A percentile compares a stretch with the other conserved stretches of the same genome.
phyloP scores from a whole-genome alignment of 306 rosid genomes.

The Lagenaria siceraria region DNA sequence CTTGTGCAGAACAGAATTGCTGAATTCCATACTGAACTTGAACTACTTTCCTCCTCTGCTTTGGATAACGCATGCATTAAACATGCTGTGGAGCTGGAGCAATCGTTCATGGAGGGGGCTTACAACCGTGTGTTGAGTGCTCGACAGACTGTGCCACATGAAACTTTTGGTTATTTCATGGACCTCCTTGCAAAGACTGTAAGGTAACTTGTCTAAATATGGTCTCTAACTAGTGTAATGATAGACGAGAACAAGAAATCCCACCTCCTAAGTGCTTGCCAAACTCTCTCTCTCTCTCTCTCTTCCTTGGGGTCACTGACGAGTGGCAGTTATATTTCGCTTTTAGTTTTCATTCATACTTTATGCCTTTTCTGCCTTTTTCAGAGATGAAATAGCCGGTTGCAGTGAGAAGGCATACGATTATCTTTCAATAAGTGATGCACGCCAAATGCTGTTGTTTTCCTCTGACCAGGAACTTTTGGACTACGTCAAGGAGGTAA shows the following conservation, averaged over 20 bases:
- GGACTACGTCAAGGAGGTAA: slow-evolving; percentile 64
- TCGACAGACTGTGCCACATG: slow-evolving; percentile 82
- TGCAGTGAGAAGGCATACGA: slow-evolving; percentile 98
- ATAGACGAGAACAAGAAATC: neutral
- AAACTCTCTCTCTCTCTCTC: neutral
- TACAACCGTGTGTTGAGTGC: slow-evolving; percentile 94
- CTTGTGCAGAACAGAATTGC: slow-evolving; percentile 98
- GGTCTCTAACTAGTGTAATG: neutral
- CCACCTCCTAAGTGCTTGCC: neutral
- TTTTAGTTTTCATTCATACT: neutral
- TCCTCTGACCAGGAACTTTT: slow-evolving; percentile 59
- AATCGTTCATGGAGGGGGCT: slow-evolving; percentile 99
- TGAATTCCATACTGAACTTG: slow-evolving; percentile 95
- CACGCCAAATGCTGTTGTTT: slow-evolving; percentile 58
- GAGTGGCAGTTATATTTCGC: neutral
- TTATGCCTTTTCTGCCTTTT: slow-evolving; percentile 11
- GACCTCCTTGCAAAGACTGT: slow-evolving; percentile 96
- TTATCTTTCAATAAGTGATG: slow-evolving; percentile 63
- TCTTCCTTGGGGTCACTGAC: neutral
- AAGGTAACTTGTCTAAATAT: slow-evolving; percentile 33
- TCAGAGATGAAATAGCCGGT: slow-evolving; percentile 93
- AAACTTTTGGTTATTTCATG: slow-evolving; percentile 83
- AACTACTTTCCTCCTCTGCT: slow-evolving; percentile 70
- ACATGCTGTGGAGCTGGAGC: slow-evolving; percentile 97
- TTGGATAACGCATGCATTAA: slow-evolving; percentile 86